Evolutionary conservation across 2,329 filamentous ascomycete species (phyloP).

Genomic region (Colletotrichum chlorophyti): DNA sequence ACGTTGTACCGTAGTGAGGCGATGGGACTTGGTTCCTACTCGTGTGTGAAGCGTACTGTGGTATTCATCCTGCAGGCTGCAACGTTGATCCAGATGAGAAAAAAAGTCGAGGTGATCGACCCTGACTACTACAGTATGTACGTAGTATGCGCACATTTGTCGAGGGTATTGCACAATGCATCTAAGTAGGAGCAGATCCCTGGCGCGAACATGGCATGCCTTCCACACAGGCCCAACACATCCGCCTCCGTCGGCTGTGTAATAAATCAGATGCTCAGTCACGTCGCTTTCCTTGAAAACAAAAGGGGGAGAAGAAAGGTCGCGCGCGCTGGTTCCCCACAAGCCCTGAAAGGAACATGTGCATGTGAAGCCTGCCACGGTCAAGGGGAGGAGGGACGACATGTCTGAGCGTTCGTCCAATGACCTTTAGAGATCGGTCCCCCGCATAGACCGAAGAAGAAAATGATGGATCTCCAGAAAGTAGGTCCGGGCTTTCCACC

Average conservation of each 20-base stretch:
- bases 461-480: constrained; percentile 2
- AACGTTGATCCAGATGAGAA: constrained; percentile 12
- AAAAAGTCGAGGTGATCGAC: neutral
- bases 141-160: too few relatives aligned
- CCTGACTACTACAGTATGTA: too few relatives aligned
- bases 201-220: neutral
- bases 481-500: too few relatives aligned
- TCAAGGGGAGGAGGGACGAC: constrained; percentile 11
- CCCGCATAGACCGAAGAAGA: constrained; percentile 14
- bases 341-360: constrained; percentile 8
- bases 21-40: neutral
- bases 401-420: constrained; percentile 13
- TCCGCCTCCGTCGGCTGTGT: too few relatives aligned
- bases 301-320: too few relatives aligned
- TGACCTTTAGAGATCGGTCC: neutral
- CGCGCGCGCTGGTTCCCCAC: constrained; percentile 12
- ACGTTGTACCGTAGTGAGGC: neutral
- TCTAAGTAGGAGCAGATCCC: constrained; percentile 4
- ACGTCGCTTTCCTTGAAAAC: neutral
- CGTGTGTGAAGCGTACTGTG: neutral
- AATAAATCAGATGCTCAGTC: neutral
- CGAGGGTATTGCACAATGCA: constrained; percentile 3
- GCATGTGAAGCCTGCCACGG: constrained; percentile 6
- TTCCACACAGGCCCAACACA: too few relatives aligned
- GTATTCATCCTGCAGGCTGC: constrained; percentile 14